Evolutionary conservation across 495 filamentous ascomycete species (phyloP), one percentile per base, ranked within the genome.

Genomic region (Amphirosellinia nigrospora): DNA sequence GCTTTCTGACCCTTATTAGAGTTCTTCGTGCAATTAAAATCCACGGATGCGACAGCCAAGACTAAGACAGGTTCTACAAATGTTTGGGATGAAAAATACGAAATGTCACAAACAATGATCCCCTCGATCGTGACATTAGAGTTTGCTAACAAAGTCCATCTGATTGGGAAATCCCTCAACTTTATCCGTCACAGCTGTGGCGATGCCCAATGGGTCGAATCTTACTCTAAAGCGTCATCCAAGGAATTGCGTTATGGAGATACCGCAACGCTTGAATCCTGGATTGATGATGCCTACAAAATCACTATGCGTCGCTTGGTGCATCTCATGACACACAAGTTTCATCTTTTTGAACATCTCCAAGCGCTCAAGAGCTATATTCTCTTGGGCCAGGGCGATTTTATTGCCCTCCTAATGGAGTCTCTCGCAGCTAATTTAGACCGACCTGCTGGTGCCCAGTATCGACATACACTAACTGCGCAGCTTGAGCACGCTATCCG

Each of bases 41-140:
- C 75, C 15, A 72, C 75, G 19, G 83, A 85, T 9, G 71, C 80
- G 46, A 83, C 82, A 74, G 88, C 90, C 64, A 91, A 90, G 72
- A 90, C 86, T 55, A 78, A 78, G 32, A 73, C 74, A 6, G 74
- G 74, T 30, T 92, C 93, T 19, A 93, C 92, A 23, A 96, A 92
- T 64, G 96, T 98, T 16, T 99, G 96, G 96, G 94, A 98, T 77
- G 93, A 96, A 76, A 98, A 99, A 75, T 99, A 98, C 83, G 91
- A 91, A 75, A 83, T 98, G 50, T 89, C 92, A 70, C 87, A 92
- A 67, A 82, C 87, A 16, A 95, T 98, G 91, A 89, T 97, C 23
- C 96, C 96, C 7, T 93, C 90, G 41, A 97, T 99, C 70, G 92
- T 98, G 55, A 94, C 92, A 4, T 86, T 89, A 61, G 93, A 97